Base-by-base conservation (phyloP, 2,329 filamentous ascomycete species). In the Colletotrichum sojae region DNA sequence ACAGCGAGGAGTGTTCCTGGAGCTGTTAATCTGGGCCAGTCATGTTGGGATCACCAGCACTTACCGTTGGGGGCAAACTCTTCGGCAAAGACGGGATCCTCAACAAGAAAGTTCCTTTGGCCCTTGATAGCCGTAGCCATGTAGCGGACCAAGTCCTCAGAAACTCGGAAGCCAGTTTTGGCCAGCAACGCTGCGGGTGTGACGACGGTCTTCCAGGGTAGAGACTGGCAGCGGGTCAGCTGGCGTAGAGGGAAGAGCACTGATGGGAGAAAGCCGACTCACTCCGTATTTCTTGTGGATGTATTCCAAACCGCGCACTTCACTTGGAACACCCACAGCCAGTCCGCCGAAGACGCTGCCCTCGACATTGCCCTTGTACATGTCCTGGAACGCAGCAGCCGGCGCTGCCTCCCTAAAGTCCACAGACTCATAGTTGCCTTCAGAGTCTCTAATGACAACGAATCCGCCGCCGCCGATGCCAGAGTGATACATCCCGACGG, bases 391-490 rank as follows among this genome's bases (percentile, higher is more conserved):
- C 0, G 94, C 93, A 0, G 93, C 92, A 0, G 91, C 92, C 0
- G 95, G 95, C 0, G 95, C 95, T 0, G 92, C 90, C 79, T 98
- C 95, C 54, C 95, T 87, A 76, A 97, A 98, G 80, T 98, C 95
- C 73, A 98, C 90, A 67, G 91, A 91, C 76, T 97, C 94, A 76
- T 95, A 97, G 18, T 84, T 84, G n/a, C 94, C 94, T 67, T 93
- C 84, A 16, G 88, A 82, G 40, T 89, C 86, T 55, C 93, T 90
- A 5, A 97, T 88, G 5, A 97, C 85, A 86, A 94, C 92, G 81
- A 98, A 98, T 2, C 95, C 95, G 48, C 95, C 95, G 6, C 95
- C 95, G 20, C 93, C 95, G 68, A 98, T 92, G 16, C 95, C 95
- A 48, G 88, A 89, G 78, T 95, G 92, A 73, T 94, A 93, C 89